A percentile compares a stretch with the other conserved stretches of the same genome.
phyloP scores from a whole-genome alignment of 2,329 filamentous ascomycete genomes.

The Diaporthe sp. region DNA sequence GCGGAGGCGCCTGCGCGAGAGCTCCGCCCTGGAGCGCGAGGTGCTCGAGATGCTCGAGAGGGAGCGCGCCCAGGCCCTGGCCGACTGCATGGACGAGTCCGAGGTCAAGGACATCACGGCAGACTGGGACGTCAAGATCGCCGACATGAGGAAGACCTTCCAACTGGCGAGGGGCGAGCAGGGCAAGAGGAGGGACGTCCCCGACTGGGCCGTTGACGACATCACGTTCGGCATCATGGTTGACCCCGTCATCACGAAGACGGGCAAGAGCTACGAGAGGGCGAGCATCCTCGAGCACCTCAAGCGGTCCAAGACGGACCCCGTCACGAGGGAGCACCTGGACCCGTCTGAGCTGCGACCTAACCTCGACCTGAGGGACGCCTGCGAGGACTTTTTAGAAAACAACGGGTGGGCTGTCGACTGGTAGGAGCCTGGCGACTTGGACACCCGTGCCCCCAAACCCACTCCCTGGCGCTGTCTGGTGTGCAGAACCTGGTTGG shows the following conservation, averaged over 20 bases:
- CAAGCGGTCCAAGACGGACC: slow-evolving; percentile 81
- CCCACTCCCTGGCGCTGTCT: slow-evolving; percentile 5
- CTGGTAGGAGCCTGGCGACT: slow-evolving; percentile 69
- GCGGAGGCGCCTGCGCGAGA: slow-evolving; percentile 68
- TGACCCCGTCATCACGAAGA: slow-evolving; percentile 82
- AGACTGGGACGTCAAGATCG: slow-evolving; percentile 64
- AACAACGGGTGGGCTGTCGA: slow-evolving; percentile 94
- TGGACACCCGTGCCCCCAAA: not conserved
- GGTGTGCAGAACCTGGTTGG: slow-evolving; percentile 35
- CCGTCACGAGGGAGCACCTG: slow-evolving; percentile 85
- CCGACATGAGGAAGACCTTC: slow-evolving; percentile 62
- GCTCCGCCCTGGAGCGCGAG: slow-evolving; percentile 71
- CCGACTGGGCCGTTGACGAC: slow-evolving; percentile 83
- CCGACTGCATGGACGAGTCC: slow-evolving; percentile 58
- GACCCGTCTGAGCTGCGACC: slow-evolving; percentile 78
- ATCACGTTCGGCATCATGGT: slow-evolving; percentile 82
- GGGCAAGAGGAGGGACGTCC: slow-evolving; percentile 71
- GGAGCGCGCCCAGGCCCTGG: slow-evolving; percentile 60
- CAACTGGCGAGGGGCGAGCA: slow-evolving; percentile 62
- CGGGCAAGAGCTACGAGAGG: slow-evolving; percentile 91
- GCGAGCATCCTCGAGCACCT: slow-evolving; percentile 89
- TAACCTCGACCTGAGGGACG: slow-evolving; percentile 85
- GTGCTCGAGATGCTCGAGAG: slow-evolving; percentile 66
- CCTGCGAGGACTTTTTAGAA: slow-evolving; percentile 87
- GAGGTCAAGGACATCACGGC: slow-evolving; percentile 63